Evolutionary conservation across 1,284 basidiomycete species (phyloP), one percentile per base, ranked within the genome.

Genomic region (Microbotryum lychnidis-dioicae): DNA sequence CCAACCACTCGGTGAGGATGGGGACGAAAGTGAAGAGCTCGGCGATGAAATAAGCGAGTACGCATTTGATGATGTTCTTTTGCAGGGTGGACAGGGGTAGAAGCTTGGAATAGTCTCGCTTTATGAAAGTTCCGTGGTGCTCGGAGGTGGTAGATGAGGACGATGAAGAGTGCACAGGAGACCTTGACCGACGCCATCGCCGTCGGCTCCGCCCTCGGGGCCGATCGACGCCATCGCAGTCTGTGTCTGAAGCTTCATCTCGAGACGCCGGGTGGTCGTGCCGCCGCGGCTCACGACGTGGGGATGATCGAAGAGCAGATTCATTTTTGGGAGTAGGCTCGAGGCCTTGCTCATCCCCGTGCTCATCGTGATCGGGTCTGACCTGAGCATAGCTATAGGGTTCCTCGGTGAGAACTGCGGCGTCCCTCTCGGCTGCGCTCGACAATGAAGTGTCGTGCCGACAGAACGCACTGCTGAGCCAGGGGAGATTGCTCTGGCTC

Each of bases 11-110:
- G 7, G 74, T 73, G 1, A 82, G 73, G 0, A 64, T 49, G 0
- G 88, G 85, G 9, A 85, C 84, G 74, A 91, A 97, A 0, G 94
- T 97, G 80, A 97, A 97, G 12, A 97, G 79, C 0, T 89, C 91
- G 3, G 83, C 92, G 63, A 97, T 76, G 62, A 91, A 84, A 74
- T 98, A 98, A 0, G 93, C 89, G 12, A 97, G 78, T 1, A 85
- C 83, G 75, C 94, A 98, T 77, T 97, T 97, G 70, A 92, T 74
- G 54, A 97, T 84, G 72, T 87, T 89, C 49, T 81, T 80, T 10
- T 46, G 14, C n/a, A 61, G 48, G 16, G 53, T 7, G 2, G 64
- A 62, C 18, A 55, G 61, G 0, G 58, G 56, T 42, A 50, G 54
- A 53, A 66, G 1, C 25, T 27, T 31, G 21, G 33, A n/a, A 18